Base-by-base conservation (phyloP, 78 protist species). In the Tieghemostelium lacteum region DNA sequence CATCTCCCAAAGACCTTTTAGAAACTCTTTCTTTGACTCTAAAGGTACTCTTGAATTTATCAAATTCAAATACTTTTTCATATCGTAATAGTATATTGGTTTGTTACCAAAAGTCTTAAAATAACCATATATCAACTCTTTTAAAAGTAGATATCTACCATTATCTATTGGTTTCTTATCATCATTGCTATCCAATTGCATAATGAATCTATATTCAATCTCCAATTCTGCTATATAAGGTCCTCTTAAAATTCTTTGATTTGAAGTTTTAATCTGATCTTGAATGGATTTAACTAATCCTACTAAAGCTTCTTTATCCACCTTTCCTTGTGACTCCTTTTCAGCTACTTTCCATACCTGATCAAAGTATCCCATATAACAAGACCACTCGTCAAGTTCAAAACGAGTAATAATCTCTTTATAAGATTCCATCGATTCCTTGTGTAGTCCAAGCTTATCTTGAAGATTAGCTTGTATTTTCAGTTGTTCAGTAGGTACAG, bases 381-480 rank as follows among this genome's bases (percentile, higher is more conserved):
- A 83, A 24, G 91, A 83, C 91, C 91, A 83, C 60, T 83, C 91
- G 29, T 83, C 91, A 2, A 69, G 76, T 60, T 83, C 91, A 69
- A 57, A 83, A 16, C 69, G 66, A 69, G 78, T 31, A n/a, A 83
- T 49, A 45, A 83, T 83, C 17, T 83, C 91, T 39, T 61, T 39
- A 26, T 45, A 83, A 20, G 40, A 22, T 2, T 83, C 75, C 6
- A 63, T 54, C 3, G 91, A 76, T 14, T 83, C 91, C 26, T 55
- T 34, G 37, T 83, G 60, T 24, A 20, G 24, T 6, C 37, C 57
- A 6, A 83, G 24, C 16, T 52, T 39, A 31, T 24, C 26, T 31
- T 69, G n/a, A 1, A 83, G 26, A 2, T 14, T 12, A 12, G 42
- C 91, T 3, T 69, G n/a, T n/a, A 49, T 34, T 37, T 83, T 83